Percentiles rank a stretch among this genome's conserved stretches.
phyloP scores from a whole-genome alignment of 345 rosid genomes.

The Eucalyptus leucophloia region DNA sequence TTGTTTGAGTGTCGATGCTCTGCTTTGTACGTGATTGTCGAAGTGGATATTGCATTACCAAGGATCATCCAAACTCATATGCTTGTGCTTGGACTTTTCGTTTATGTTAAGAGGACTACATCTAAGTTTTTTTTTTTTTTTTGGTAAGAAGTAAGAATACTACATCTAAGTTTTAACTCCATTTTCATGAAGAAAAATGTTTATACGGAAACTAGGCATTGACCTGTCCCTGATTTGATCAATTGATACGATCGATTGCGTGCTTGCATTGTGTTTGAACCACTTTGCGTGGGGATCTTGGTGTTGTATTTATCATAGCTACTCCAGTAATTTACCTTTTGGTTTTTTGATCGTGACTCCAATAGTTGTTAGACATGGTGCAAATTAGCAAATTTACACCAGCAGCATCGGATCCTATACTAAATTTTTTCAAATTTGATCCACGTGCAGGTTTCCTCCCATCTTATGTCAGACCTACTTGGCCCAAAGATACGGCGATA shows the following conservation, averaged over 20 bases:
- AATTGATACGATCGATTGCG: neutral
- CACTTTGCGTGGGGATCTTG: neutral
- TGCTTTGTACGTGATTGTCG: neutral
- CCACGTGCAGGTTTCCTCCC: constrained; percentile 13
- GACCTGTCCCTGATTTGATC: neutral
- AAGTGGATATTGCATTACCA: neutral
- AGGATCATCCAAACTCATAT: neutral
- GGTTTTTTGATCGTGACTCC: neutral
- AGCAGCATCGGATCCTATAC: neutral
- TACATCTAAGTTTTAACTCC: neutral
- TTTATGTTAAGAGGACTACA: neutral
- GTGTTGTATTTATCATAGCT: neutral
- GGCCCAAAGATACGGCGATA: constrained; percentile 46
- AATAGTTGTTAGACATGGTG: neutral
- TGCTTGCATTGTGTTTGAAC: neutral
- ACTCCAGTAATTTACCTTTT: too few relatives aligned
- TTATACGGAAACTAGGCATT: neutral
- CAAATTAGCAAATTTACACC: neutral
- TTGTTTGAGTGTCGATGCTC: neutral
- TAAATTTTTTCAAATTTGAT: neutral
- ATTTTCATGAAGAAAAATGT: neutral
- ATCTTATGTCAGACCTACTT: constrained; percentile 46
- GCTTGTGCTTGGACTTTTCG: neutral
- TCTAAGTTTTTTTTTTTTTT: neutral
- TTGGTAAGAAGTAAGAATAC: neutral